These are phyloP conservation scores for Polytolypa hystricis DNA, from an alignment of 2,329 filamentous ascomycete species.

Conservation along the genomic window DNA sequence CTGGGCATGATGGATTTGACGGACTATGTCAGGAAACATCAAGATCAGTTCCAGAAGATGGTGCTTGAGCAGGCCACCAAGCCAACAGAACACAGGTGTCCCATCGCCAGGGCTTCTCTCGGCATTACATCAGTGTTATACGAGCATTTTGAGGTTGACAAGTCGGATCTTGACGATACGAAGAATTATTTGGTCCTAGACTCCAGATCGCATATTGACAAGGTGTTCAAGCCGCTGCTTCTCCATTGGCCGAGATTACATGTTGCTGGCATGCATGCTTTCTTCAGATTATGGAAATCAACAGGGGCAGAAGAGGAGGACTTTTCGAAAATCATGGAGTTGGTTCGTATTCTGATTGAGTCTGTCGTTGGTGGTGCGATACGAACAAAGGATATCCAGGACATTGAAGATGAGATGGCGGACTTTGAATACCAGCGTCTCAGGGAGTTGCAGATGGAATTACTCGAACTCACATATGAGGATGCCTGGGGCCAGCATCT, in stretches of 20 bases:
- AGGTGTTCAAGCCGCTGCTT: constrained; percentile 73
- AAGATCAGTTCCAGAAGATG: constrained; percentile 85
- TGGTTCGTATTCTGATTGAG: constrained; percentile 81
- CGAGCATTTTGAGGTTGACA: constrained; percentile 91
- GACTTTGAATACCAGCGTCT: constrained; percentile 71
- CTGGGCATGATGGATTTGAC: constrained; percentile 96
- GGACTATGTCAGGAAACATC: constrained; percentile 83
- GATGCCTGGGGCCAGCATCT: constrained; percentile 89
- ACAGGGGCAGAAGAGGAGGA: constrained; percentile 77
- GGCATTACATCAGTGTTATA: constrained; percentile 81
- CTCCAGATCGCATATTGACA: constrained; percentile 67
- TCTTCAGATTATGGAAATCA: constrained; percentile 85
- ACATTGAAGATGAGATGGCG: constrained; percentile 78
- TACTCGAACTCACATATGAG: constrained; percentile 83
- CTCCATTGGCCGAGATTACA: constrained; percentile 91
- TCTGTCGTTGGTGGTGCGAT: constrained; percentile 75
- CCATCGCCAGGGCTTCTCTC: constrained; percentile 75
- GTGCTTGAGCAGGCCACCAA: constrained; percentile 77
- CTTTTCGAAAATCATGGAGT: constrained; percentile 84
- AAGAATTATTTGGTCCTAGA: constrained; percentile 67
- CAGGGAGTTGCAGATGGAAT: constrained; percentile 82
- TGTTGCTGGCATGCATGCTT: constrained; percentile 71
- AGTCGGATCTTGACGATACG: constrained; percentile 64
- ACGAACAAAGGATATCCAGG: constrained; percentile 70
- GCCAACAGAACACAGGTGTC: constrained; percentile 62